phyloP scores from a whole-genome alignment of 768 basidiomycete species.

The Boletus rubropictus region DNA sequence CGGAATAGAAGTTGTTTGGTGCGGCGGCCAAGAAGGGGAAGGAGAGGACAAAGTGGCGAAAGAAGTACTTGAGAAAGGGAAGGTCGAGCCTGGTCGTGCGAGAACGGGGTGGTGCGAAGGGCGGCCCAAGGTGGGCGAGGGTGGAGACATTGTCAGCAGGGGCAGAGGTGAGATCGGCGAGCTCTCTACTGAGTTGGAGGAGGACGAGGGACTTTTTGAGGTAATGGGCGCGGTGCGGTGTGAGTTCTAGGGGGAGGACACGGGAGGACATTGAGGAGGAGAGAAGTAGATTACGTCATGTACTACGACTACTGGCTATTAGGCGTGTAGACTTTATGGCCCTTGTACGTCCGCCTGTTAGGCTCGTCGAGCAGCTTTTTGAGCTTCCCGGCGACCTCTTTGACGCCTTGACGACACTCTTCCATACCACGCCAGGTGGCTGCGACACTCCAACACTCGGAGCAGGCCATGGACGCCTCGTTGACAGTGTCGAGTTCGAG shows the following conservation, averaged over 20 bases:
- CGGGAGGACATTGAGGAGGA: constrained; percentile 4
- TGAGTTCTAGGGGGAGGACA: constrained; percentile 37
- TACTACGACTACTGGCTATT: constrained; percentile 10
- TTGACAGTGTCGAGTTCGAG: constrained; percentile 75
- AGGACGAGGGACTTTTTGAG: constrained; percentile 93
- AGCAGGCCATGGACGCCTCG: constrained; percentile 55
- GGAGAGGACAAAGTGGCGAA: constrained; percentile 87
- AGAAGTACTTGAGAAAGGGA: constrained; percentile 84
- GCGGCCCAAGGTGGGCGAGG: constrained; percentile 82
- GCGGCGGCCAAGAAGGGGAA: constrained; percentile 93
- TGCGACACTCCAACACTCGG: constrained; percentile 75
- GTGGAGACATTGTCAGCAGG: constrained; percentile 43
- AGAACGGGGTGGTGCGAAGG: constrained; percentile 71
- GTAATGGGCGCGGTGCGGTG: constrained; percentile 92
- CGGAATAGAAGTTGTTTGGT: constrained; percentile 86
- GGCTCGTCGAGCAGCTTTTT: constrained; percentile 41
- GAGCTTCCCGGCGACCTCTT: constrained; percentile 55
- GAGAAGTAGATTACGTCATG: constrained; percentile 14
- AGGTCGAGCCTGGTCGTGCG: constrained; percentile 59
- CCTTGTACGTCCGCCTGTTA: constrained; percentile 27
- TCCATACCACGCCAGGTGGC: constrained; percentile 65
- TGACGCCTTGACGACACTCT: constrained; percentile 57
- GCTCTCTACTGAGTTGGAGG: constrained; percentile 79
- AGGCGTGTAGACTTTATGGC: constrained; percentile 31
- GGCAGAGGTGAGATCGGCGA: constrained; percentile 56